phyloP scores from a whole-genome alignment of 352 stramenopile species.

The Globisporangium polare region DNA sequence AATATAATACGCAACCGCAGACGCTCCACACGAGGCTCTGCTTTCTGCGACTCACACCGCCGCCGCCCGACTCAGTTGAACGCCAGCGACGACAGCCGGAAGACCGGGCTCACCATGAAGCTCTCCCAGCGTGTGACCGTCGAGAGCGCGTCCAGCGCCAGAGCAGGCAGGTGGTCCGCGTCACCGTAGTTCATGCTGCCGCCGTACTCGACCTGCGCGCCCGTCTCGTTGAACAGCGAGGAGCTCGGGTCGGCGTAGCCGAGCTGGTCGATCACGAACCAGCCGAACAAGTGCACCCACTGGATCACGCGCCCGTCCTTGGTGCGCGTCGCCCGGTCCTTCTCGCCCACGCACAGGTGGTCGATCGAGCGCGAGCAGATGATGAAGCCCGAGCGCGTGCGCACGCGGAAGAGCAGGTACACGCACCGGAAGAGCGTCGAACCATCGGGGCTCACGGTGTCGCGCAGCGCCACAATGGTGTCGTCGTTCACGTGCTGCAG shows the following conservation, averaged over 20 bases:
- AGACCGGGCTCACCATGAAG: constrained; percentile 57
- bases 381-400: constrained; percentile 55
- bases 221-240: constrained; percentile 31
- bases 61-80: constrained; percentile 12
- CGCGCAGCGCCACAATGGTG: constrained; percentile 60
- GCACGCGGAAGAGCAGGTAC: constrained; percentile 71
- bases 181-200: constrained; percentile 62
- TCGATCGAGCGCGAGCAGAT: constrained; percentile 60
- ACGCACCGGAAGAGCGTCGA: constrained; percentile 55
- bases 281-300: constrained; percentile 65
- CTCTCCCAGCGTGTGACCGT: constrained; percentile 60
- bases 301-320: constrained; percentile 44
- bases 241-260: constrained; percentile 23
- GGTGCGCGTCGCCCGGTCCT: constrained; percentile 18
- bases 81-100: constrained; percentile 34
- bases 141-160: constrained; percentile 70
- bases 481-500: constrained; percentile 73
- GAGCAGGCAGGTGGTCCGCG: constrained; percentile 30
- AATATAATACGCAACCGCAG: constrained; percentile 4
- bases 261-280: constrained; percentile 64
- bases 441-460: constrained; percentile 37
- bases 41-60: neutral
- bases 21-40: neutral
- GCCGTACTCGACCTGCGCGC: constrained; percentile 62
- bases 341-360: constrained; percentile 8